Base-by-base conservation (phyloP, 1,284 basidiomycete species). In the Rhodotorula sp. region DNA sequence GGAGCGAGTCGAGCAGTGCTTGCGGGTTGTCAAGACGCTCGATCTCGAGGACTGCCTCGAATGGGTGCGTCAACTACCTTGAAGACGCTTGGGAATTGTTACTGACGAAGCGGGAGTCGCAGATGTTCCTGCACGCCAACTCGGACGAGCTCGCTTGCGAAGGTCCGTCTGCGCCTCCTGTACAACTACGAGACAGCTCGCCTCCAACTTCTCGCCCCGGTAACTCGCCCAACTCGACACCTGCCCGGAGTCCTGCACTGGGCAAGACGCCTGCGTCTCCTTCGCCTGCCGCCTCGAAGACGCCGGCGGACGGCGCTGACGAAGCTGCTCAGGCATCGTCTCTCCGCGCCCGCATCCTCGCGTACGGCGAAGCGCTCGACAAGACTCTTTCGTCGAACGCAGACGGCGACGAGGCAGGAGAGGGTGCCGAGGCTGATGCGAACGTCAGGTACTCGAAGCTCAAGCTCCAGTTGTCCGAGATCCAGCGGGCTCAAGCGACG, bases 21-120 rank as follows among this genome's bases (percentile, higher is more conserved):
- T 96, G 22, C 81, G 80, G 81, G 28, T 87, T 51, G 80, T 83
- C 46, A 86, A 81, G 4, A 78, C 87, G 1, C 82, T 91, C 26
- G 91, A 94, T 11, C 83, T 96, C 52, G 93, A 97, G 28, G 91
- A 94, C 65, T 93, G 91, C n/a, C 84, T 91, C 65, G 90, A 93
- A 77, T 96, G 93, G 92, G 93, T 94, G 76, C 70, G 87, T 80
- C 8, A 68, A 2, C 18, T 4, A 8, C 20, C 28, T 4, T 2
- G 13, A 8, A 8, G 22, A 6, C 37, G 10, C 30, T 24, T 1
- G 16, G 34, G 6, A 5, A 31, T 6, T 24, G 15, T 24, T 11
- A 28, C n/a, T 59, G 47, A 40, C 31, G 28, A 18, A 20, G 28
- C 40, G 18, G 31, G 8, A 9, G 1, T 4, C 13, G 11, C 70